Conservation (phyloP, 73 alveolate species). For the Tetrahymena elliotti region DNA sequence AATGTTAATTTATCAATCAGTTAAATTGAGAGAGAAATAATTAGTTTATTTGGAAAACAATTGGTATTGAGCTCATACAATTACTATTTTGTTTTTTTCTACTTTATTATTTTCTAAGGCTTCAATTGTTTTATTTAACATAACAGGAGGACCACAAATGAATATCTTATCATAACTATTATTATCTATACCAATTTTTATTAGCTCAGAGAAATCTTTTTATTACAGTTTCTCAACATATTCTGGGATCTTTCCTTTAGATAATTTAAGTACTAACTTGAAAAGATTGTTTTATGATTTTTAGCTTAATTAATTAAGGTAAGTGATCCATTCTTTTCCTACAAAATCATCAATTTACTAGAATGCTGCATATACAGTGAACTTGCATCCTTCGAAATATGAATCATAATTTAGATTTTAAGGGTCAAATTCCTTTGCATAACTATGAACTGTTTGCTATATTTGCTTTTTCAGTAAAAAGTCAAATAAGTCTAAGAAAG, state of each 20-base stretch:
- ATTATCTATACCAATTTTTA: background rate
- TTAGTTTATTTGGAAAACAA: too few species aligned
- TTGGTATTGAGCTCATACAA: too few species aligned
- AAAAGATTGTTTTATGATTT: background rate
- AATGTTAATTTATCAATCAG: too few species aligned
- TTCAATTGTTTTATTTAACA: background rate
- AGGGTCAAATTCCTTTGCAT: background rate
- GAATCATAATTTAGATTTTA: background rate
- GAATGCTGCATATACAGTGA: slow-evolving; percentile 10
- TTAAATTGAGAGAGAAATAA: too few species aligned
- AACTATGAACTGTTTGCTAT: background rate
- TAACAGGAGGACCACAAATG: slow-evolving; percentile 35
- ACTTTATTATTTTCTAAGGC: background rate
- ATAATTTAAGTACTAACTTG: background rate
- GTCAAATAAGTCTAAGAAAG: slow-evolving; percentile 32
- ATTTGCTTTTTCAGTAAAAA: slow-evolving; percentile 5
- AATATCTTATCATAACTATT: background rate
- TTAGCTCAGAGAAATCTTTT: background rate
- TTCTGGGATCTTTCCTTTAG: slow-evolving; percentile 1
- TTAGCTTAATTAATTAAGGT: background rate
- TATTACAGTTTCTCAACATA: background rate
- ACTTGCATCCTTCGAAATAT: background rate
- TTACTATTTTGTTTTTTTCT: background rate
- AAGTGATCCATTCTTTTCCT: slow-evolving; percentile 25
- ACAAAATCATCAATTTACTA: slow-evolving; percentile 13